These are phyloP conservation scores for Ampelomyces quisqualis DNA, from an alignment of 2,329 filamentous ascomycete genomes.

Conservation along the genomic window DNA sequence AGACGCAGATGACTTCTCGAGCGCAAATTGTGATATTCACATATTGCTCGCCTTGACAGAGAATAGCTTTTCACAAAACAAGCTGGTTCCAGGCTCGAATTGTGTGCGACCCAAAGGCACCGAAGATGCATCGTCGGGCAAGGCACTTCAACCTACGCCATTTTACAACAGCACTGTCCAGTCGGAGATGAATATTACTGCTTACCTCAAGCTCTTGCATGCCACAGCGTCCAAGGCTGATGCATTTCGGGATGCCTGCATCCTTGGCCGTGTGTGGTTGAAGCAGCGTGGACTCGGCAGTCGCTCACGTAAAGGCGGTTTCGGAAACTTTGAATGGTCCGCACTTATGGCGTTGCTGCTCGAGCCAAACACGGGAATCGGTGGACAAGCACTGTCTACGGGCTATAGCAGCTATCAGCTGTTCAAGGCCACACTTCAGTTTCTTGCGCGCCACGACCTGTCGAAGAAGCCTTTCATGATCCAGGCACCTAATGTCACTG, in stretches of 20 bases:
- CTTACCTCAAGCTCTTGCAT: slow-evolving; percentile 75
- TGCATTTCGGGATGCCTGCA: slow-evolving; percentile 77
- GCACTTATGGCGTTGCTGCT: slow-evolving; percentile 77
- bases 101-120: slow-evolving; percentile 63
- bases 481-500: slow-evolving; percentile 41
- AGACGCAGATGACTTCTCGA: slow-evolving; percentile 41
- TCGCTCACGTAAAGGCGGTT: slow-evolving; percentile 72
- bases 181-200: slow-evolving; percentile 70
- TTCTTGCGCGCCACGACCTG: slow-evolving; percentile 73
- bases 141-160: slow-evolving; percentile 59
- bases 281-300: slow-evolving; percentile 80
- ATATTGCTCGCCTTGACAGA: slow-evolving; percentile 75
- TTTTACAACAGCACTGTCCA: slow-evolving; percentile 88
- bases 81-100: slow-evolving; percentile 69
- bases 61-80: slow-evolving; percentile 67
- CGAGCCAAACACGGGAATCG: slow-evolving; percentile 71
- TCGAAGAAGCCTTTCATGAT: slow-evolving; percentile 63
- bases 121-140: slow-evolving; percentile 45
- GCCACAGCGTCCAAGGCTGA: slow-evolving; percentile 67
- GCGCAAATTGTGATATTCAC: slow-evolving; percentile 56
- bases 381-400: slow-evolving; percentile 69
- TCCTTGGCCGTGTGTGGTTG: slow-evolving; percentile 86
- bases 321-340: slow-evolving; percentile 91
- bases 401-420: slow-evolving; percentile 89
- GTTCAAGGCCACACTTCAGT: slow-evolving; percentile 93